phyloP scores from a whole-genome alignment of 306 rosid genomes.

The Heteromeles arbutifolia region DNA sequence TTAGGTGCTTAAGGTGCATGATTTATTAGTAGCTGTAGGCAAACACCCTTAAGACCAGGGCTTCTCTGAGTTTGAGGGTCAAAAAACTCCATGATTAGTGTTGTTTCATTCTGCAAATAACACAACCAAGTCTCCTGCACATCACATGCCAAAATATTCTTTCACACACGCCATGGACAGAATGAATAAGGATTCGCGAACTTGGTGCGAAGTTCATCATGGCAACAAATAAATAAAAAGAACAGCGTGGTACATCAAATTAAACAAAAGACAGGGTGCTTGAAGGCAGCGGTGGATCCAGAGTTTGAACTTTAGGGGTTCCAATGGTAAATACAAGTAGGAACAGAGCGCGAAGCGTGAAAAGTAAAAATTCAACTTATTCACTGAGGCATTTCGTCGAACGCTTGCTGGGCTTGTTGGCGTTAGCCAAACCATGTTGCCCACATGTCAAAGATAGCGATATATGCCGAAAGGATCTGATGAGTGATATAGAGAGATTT shows the following conservation, averaged over 20 bases:
- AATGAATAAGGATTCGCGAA: neutral
- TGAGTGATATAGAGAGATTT: no score
- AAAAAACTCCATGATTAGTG: neutral
- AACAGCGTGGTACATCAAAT: neutral
- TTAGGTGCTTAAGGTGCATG: neutral
- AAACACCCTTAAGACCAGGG: neutral
- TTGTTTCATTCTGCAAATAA: neutral
- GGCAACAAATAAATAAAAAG: neutral
- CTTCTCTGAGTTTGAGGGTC: neutral
- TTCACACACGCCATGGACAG: neutral
- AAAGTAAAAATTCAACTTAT: no score
- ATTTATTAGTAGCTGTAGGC: neutral
- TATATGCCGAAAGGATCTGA: no score
- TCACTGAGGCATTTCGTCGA: no score
- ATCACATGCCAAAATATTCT: slow-evolving; percentile 10
- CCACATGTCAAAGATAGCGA: no score
- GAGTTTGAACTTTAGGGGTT: no score
- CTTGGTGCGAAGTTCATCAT: neutral
- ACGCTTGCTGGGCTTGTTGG: no score
- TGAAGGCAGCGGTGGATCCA: no score
- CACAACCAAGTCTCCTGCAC: neutral
- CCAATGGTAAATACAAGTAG: no score
- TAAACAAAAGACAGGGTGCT: neutral
- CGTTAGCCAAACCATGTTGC: no score
- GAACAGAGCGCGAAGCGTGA: no score